Percentiles rank a stretch among this genome's conserved stretches.
phyloP scores from a whole-genome alignment of 352 stramenopile species.

The Phytopythium helicoides region DNA sequence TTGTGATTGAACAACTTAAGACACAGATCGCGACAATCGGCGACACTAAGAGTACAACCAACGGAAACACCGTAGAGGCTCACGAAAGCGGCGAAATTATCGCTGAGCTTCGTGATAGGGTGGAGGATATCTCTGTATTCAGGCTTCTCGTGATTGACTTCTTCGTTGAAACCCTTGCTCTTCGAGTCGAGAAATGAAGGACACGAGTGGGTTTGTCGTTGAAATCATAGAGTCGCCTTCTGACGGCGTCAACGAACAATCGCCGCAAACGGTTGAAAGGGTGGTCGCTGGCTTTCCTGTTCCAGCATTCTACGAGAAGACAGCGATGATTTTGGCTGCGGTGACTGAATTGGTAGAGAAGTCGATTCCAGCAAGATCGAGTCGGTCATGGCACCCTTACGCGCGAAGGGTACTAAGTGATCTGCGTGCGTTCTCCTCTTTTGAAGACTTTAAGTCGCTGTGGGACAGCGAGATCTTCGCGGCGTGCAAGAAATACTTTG shows the following conservation, averaged over 20 bases:
- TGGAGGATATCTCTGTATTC: slow-evolving; percentile 49
- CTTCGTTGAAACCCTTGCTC: slow-evolving; percentile 44
- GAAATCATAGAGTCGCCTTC: slow-evolving; percentile 25
- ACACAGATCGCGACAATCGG: slow-evolving; percentile 22
- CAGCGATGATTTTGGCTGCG: slow-evolving; percentile 46
- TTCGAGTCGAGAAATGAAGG: slow-evolving; percentile 27
- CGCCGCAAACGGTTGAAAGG: slow-evolving; percentile 11
- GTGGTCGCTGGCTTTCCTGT: slow-evolving; percentile 46
- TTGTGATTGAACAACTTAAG: slow-evolving; percentile 55
- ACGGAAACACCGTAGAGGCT: slow-evolving; percentile 8
- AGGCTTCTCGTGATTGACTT: slow-evolving; percentile 62
- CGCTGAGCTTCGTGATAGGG: slow-evolving; percentile 34
- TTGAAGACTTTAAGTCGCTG: slow-evolving; percentile 62
- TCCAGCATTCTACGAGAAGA: slow-evolving; percentile 66
- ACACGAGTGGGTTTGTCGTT: slow-evolving; percentile 24
- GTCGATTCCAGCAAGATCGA: slow-evolving; percentile 16
- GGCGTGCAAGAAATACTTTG: slow-evolving; percentile 54
- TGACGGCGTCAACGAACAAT: slow-evolving; percentile 21
- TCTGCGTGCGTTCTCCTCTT: slow-evolving; percentile 29
- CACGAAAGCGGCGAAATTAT: slow-evolving; percentile 32
- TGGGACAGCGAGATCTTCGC: slow-evolving; percentile 58
- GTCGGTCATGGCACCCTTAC: slow-evolving; percentile 34
- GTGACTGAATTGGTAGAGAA: slow-evolving; percentile 44
- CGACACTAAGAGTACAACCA: slow-evolving; percentile 7
- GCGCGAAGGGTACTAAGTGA: slow-evolving; percentile 46